Evolutionary conservation across 441 rosid genomes (phyloP).

Genomic region (Erysimum cheiri): DNA sequence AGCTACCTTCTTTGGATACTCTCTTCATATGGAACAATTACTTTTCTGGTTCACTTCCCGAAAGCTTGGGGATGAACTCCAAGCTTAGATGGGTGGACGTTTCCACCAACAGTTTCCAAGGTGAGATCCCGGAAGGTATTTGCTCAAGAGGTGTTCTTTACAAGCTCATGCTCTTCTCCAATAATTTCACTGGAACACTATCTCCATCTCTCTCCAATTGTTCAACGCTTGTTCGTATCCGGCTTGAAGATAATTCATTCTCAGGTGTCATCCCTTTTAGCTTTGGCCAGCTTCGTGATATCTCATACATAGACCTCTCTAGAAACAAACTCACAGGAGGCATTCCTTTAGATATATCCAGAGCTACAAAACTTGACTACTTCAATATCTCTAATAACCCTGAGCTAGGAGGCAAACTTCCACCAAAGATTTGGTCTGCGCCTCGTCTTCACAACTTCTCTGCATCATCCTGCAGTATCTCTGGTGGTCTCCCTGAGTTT

Average conservation of each 20-base stretch:
- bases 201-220: conserved; percentile 74
- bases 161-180: conserved; percentile 87
- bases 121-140: conserved; percentile 73
- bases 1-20: conserved; percentile 83
- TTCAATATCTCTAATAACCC: conserved; percentile 78
- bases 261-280: conserved; percentile 79
- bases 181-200: conserved; percentile 67
- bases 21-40: conserved; percentile 87
- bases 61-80: conserved; percentile 70
- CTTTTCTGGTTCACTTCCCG: conserved; percentile 84
- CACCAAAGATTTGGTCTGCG: conserved; percentile 63
- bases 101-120: conserved; percentile 78
- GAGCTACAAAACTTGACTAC: conserved; percentile 68
- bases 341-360: conserved; percentile 64
- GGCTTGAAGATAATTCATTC: conserved; percentile 85
- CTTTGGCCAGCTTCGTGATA: conserved; percentile 63
- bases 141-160: conserved; percentile 72
- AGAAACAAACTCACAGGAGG: conserved; percentile 79
- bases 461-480: conserved; percentile 67
- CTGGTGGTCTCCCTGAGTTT: conserved; percentile 68
- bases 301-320: conserved; percentile 79
- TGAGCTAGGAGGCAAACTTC: conserved; percentile 67
- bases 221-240: conserved; percentile 79
- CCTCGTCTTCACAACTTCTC: conserved; percentile 82
- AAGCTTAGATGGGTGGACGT: conserved; percentile 89